Base-by-base conservation (phyloP, 805 yeast species). In the Wickerhamomyces queroliae region DNA sequence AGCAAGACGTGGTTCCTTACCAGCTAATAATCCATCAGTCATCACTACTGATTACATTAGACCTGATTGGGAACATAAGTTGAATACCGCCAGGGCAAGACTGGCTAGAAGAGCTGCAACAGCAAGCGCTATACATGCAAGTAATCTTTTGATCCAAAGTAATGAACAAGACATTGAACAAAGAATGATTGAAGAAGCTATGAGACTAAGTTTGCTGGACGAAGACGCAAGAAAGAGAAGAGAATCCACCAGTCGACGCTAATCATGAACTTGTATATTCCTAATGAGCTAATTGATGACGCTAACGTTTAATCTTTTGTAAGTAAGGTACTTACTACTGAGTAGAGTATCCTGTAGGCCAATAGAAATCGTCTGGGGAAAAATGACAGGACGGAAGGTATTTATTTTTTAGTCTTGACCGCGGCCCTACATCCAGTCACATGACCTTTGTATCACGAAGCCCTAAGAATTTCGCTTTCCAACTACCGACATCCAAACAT, bases 101-200 rank as follows among this genome's bases (percentile, higher is more conserved):
- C 64, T 88, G 26, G 96, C 95, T 0, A 74, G 95, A 42, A 74
- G 88, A 52, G 81, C 96, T 0, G 97, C 97, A 0, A 87, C 95
- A 12, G 98, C 98, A 0, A 86, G 87, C 25, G 96, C 96, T 1
- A 76, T 91, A 29, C 98, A 91, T 61, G 90, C 95, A 2, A 79
- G 95, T 11, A 88, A 89, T 41, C 72, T 87, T 51, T 56, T 88
- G 24, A 67, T 82, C 13, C 67, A 62, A 13, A 51, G 56, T n/a
- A 53, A 51, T 16, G 56, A 49, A 45, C 22, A 49, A 52, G 79
- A 74, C 23, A 46, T 79, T 33, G 87, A 89, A 58, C 84, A 84
- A 41, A 67, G 81, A 49, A 84, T 88, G 95, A 69, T 89, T 36
- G 83, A 83, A 50, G 90, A 86, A 54, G 96, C 96, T 0, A 70